Evolutionary conservation across 2,329 filamentous ascomycete species (phyloP).

Genomic region (Curvularia spicifera): DNA sequence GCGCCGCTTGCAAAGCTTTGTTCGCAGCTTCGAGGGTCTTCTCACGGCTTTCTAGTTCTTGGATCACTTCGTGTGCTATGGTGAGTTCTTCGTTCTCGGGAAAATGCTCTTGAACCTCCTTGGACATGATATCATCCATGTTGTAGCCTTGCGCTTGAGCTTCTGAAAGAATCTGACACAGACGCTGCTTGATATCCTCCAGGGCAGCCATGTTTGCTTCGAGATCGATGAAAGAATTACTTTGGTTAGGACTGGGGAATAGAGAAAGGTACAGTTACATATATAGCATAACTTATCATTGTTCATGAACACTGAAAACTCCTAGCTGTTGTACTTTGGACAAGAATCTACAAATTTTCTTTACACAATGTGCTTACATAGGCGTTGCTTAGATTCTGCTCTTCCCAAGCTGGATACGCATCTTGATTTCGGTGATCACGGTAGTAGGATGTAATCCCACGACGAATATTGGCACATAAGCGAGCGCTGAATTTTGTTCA

Average conservation of each 20-base stretch:
- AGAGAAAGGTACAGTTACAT: not conserved
- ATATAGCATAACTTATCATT: not conserved
- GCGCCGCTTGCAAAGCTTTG: not conserved
- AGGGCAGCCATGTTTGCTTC: slow-evolving; percentile 18
- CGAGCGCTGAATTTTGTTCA: too few species aligned
- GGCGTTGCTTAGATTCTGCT: not conserved
- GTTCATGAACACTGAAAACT: not conserved
- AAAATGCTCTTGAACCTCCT: slow-evolving; percentile 20
- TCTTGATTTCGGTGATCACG: too few species aligned
- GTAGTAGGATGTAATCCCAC: too few species aligned
- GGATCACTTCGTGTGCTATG: slow-evolving; percentile 10
- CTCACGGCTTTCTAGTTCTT: slow-evolving; percentile 9
- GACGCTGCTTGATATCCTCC: slow-evolving; percentile 23
- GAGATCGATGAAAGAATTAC: not conserved
- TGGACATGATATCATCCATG: slow-evolving; percentile 24
- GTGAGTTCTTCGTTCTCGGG: slow-evolving; percentile 20
- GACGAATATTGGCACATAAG: too few species aligned
- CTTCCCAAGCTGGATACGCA: too few species aligned
- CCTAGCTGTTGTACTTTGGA: not conserved
- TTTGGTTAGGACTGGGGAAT: not conserved
- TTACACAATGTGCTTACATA: not conserved
- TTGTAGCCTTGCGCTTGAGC: slow-evolving; percentile 22
- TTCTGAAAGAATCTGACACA: slow-evolving; percentile 20
- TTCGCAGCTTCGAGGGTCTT: slow-evolving; percentile 12
- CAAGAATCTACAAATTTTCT: not conserved